Evolutionary conservation across 345 rosid species (phyloP).

Genomic region (Eucalyptus tenuipes): DNA sequence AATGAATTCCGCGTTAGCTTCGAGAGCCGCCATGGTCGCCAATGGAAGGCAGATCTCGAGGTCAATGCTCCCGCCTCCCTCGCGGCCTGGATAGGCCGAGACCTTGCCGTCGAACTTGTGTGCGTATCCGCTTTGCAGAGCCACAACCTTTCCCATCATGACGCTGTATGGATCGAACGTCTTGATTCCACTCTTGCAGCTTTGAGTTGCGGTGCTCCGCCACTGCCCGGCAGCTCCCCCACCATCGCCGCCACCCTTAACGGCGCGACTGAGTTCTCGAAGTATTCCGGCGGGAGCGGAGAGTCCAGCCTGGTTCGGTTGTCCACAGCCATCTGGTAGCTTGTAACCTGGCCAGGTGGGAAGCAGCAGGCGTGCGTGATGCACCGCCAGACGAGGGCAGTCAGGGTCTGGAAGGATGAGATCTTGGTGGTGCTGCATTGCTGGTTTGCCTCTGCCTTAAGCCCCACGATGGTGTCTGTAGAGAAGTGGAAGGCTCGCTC

Average conservation of each 20-base stretch:
- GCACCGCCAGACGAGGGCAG: conserved; percentile 53
- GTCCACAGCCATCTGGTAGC: conserved; percentile 37
- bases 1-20: neutral
- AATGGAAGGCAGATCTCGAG: conserved; percentile 57
- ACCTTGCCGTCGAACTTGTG: conserved; percentile 72
- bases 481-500: conserved; percentile 14
- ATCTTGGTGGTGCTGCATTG: conserved; percentile 1
- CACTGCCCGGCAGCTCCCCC: conserved; percentile 28
- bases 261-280: too few species aligned
- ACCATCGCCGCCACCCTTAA: too few species aligned
- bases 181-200: conserved; percentile 33
- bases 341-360: conserved; percentile 10
- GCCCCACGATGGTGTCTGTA: neutral
- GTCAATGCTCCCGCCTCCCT: conserved; percentile 63
- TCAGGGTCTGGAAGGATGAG: conserved; percentile 56
- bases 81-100: conserved; percentile 40
- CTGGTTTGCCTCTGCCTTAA: neutral
- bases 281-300: too few species aligned
- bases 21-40: conserved; percentile 16
- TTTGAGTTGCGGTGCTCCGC: conserved; percentile 18
- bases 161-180: conserved; percentile 42
- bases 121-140: conserved; percentile 58
- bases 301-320: conserved; percentile 15
- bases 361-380: conserved; percentile 26
- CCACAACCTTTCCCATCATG: conserved; percentile 74